Percentiles rank a stretch among this genome's conserved stretches.
Evolutionary conservation across 495 filamentous ascomycete genomes (phyloP).

Genomic region (Tuber magnatum): DNA sequence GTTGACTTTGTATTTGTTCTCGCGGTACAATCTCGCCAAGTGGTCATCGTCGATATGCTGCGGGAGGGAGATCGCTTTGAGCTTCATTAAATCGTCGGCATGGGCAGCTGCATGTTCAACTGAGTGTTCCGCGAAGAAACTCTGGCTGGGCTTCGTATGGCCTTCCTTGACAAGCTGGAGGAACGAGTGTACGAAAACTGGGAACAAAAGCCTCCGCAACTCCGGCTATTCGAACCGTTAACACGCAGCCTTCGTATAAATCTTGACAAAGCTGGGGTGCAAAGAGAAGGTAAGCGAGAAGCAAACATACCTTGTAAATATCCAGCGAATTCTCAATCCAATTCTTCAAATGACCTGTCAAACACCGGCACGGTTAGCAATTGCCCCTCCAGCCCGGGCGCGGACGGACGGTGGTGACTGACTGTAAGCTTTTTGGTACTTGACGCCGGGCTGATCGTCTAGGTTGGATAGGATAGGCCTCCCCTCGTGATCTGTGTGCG

Average conservation of each 20-base stretch:
- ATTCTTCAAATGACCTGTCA: constrained; percentile 55
- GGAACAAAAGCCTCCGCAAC: constrained; percentile 77
- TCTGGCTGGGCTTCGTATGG: constrained; percentile 60
- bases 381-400: not conserved
- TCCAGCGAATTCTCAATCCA: constrained; percentile 89
- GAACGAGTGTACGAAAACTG: constrained; percentile 87
- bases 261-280: constrained; percentile 38
- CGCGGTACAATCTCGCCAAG: constrained; percentile 66
- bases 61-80: constrained; percentile 63
- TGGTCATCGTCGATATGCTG: constrained; percentile 67
- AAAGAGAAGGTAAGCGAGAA: not conserved
- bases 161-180: constrained; percentile 70
- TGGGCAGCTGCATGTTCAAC: constrained; percentile 66
- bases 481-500: constrained; percentile 67
- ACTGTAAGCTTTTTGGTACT: constrained; percentile 68
- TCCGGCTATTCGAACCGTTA: constrained; percentile 57
- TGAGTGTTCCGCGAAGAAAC: constrained; percentile 62
- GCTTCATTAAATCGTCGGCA: constrained; percentile 62
- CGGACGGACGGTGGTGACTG: constrained; percentile 25
- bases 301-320: constrained; percentile 70
- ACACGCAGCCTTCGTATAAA: not conserved
- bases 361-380: constrained; percentile 7
- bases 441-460: constrained; percentile 65
- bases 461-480: constrained; percentile 54
- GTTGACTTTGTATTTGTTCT: constrained; percentile 78